Base-by-base conservation (phyloP, 2,329 filamentous ascomycete genomes). In the Phaeophleospora eucalypticola region DNA sequence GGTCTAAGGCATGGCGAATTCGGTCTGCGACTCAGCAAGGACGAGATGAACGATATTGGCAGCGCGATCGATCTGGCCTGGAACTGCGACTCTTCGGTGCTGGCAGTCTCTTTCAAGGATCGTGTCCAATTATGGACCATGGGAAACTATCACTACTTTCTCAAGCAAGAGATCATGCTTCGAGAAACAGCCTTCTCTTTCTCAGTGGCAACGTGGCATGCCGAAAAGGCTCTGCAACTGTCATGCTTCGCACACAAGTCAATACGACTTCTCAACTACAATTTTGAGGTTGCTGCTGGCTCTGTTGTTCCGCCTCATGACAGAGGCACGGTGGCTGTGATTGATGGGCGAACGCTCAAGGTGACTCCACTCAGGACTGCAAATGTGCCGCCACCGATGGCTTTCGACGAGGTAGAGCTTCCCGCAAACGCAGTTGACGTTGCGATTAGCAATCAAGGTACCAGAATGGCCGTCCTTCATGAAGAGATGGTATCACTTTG, bases 1-100 rank as follows among this genome's bases (percentile, higher is more conserved):
- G 93, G 93, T n/a, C 76, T 98, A 48, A 81, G 91, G n/a, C 93
- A 98, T 67, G 93, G 93, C 3, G 81, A 96, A 56, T 98, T 97
- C 62, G 82, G 82, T n/a, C 74, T 98, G 15, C 82, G 87, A 38
- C 65, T 84, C 27, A 79, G 76, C 2, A 72, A 79, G 10, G 77
- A 82, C 49, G 81, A 83, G 40, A 68, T 79, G 45, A 66, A 77
- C 6, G 69, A 72, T 1, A 73, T 77, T 56, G 76, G 75, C 9
- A 75, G 76, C 35, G 73, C 77, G 41, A 83, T 95, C 45, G 70
- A 72, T 20, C 72, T 98, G 12, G 77, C 80, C 39, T 98, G 93
- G 93, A 98, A 96, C 63, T 78, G 82, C 3, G 91, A 98, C 65
- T 98, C 93, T 0, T 91, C 84, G 1, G 88, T 95, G 0, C 76